phyloP scores from a whole-genome alignment of 495 filamentous ascomycete species.

The Penicillium dipodomyicola region DNA sequence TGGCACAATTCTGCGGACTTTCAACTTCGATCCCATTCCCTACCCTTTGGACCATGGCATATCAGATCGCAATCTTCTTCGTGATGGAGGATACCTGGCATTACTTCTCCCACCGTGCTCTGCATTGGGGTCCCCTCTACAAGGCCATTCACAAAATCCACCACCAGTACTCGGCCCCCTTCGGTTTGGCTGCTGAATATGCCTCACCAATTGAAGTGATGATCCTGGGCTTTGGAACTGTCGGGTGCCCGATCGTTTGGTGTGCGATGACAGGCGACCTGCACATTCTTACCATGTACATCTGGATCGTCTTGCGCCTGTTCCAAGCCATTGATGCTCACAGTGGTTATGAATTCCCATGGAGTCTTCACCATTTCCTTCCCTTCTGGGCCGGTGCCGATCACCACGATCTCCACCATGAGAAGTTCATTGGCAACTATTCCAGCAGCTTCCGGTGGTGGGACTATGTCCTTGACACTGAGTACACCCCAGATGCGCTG shows the following conservation, averaged over 20 bases:
- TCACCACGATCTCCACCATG: conserved; percentile 95
- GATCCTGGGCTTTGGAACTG: conserved; percentile 90
- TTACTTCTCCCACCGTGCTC: conserved; percentile 91
- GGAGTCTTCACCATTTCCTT: conserved; percentile 89
- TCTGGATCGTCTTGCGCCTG: conserved; percentile 89
- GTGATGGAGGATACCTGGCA: conserved; percentile 97
- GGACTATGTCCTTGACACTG: conserved; percentile 92
- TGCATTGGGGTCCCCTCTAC: conserved; percentile 96
- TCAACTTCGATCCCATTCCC: conserved; percentile 89
- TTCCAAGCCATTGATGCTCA: conserved; percentile 99
- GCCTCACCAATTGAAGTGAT: conserved; percentile 97
- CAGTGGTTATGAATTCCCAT: conserved; percentile 96
- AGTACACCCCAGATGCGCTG: conserved; percentile 82
- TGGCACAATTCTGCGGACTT: conserved; percentile 90
- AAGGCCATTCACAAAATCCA: conserved; percentile 96
- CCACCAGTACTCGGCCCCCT: conserved; percentile 96
- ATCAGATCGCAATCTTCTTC: conserved; percentile 93
- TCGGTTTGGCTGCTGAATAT: conserved; percentile 95
- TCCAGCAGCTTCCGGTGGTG: conserved; percentile 98
- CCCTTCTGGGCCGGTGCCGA: conserved; percentile 98
- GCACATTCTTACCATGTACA: conserved; percentile 95
- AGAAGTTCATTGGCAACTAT: conserved; percentile 97
- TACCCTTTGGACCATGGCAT: conserved; percentile 74
- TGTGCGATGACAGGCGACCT: conserved; percentile 78
- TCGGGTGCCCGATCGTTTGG: conserved; percentile 81